These are phyloP conservation scores for Candida verbasci DNA, from an alignment of 805 yeast genomes.

Conservation along the genomic window DNA sequence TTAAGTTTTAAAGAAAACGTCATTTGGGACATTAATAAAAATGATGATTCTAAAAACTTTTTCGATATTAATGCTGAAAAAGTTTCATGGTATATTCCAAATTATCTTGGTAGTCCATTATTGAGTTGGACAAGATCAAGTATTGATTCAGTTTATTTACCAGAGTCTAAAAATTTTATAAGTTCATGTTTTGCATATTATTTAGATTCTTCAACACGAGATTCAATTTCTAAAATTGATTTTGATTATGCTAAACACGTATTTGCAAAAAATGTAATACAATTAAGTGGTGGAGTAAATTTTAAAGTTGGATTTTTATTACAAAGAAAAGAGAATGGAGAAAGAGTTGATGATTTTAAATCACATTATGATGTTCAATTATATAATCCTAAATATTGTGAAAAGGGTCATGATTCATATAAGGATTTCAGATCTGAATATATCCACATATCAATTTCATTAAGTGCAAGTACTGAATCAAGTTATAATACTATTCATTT, in stretches of 20 bases:
- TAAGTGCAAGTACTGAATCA: conserved; percentile 29
- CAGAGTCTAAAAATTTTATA: conserved; percentile 40
- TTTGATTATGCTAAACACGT: conserved; percentile 10
- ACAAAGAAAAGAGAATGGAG: conserved; percentile 37
- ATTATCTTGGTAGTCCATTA: conserved; percentile 50
- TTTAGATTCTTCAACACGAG: conserved; percentile 18
- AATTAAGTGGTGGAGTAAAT: conserved; percentile 55
- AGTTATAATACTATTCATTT: conserved; percentile 72
- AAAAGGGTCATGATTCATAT: conserved; percentile 35
- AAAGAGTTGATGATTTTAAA: conserved; percentile 40
- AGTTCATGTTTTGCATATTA: conserved; percentile 48
- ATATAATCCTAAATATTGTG: conserved; percentile 50
- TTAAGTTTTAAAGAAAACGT: conserved; percentile 67
- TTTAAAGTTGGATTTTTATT: conserved; percentile 56
- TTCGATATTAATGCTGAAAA: conserved; percentile 58
- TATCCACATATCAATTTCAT: conserved; percentile 38
- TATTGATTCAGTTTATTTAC: conserved; percentile 39
- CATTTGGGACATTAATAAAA: conserved; percentile 54
- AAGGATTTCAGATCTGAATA: conserved; percentile 36
- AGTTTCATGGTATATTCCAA: conserved; percentile 71
- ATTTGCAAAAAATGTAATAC: conserved; percentile 52
- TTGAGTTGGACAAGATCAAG: conserved; percentile 58
- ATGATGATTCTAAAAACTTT: conserved; percentile 66
- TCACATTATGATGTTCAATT: conserved; percentile 62
- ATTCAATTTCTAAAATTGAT: conserved; percentile 2